Evolutionary conservation across 208 protist genomes (phyloP), one percentile per base, ranked within the genome.

Genomic region (Acanthamoeba rhysodes): DNA sequence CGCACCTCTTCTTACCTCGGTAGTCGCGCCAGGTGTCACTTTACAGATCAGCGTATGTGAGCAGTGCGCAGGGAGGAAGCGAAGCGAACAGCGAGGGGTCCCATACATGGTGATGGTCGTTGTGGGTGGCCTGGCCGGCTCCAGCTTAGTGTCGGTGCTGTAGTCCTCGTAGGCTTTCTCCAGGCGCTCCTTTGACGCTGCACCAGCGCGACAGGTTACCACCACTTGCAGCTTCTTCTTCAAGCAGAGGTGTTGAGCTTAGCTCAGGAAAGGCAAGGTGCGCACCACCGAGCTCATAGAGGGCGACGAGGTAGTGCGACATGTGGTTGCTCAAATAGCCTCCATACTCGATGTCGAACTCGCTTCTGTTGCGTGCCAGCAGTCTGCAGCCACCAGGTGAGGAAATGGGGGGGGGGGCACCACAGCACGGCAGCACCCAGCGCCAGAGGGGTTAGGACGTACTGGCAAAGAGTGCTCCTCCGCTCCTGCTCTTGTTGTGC

Each of bases 241-340:
- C n/a, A n/a, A n/a, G 3, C 45, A 48, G 45, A 48, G 45, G 45
- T 48, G 45, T 48, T 7, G 45, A 4, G 7, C 0, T n/a, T 0
- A 85, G 7, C 9, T 45, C 18, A 55, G 37, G 0, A 6, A 53
- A 59, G n/a, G 78, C 8, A 87, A 10, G 74, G 29, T 22, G 27
- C 32, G 78, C 12, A 92, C 85, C 85, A 72, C 85, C 85, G 16
- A 92, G 85, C 55, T 70, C 57, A 34, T 92, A 70, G 55, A 92
- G 85, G 22, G 85, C 85, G n/a, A 92, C 62, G 14, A 92, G 85
- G 32, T 70, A 59, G 34, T 92, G 85, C 29, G 85, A 92, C 85
- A 92, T 92, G 50, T 92, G 85, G 53, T 92, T 92, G 12, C 32
- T 53, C 29, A 92, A 41, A 22, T 48, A 92, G n/a, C 85, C 85